Conservation (phyloP, 495 filamentous ascomycete genomes). For the Thermochaetoides thermophila region DNA sequence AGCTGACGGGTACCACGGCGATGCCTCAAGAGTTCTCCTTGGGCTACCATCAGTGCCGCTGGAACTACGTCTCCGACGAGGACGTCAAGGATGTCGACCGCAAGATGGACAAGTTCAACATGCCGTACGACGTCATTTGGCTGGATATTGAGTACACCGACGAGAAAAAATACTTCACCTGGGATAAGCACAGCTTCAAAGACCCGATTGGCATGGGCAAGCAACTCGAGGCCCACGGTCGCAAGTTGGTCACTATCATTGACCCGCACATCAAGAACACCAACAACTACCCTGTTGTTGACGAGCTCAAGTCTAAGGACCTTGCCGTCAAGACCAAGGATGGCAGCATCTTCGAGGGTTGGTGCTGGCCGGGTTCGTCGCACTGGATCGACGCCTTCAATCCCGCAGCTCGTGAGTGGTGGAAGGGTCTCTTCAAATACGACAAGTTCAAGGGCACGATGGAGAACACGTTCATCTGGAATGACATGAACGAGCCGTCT, state of each 20-base stretch:
- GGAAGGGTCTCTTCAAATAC: conserved; percentile 74
- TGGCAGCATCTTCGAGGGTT: conserved; percentile 77
- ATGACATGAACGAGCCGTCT: conserved; percentile 99
- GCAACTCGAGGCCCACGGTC: conserved; percentile 63
- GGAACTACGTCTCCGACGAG: conserved; percentile 96
- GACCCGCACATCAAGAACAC: conserved; percentile 96
- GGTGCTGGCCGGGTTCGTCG: conserved; percentile 96
- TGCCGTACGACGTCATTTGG: conserved; percentile 98
- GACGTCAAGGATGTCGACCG: conserved; percentile 93
- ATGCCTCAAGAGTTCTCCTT: conserved; percentile 85
- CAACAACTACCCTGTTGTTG: conserved; percentile 55
- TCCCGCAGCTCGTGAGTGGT: conserved; percentile 75
- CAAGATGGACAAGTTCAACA: conserved; percentile 86
- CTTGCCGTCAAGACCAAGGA: conserved; percentile 82
- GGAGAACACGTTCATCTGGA: conserved; percentile 87
- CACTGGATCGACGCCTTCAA: conserved; percentile 95
- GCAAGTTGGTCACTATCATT: conserved; percentile 88
- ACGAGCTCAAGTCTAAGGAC: conserved; percentile 70
- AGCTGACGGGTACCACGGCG: conserved; percentile 87
- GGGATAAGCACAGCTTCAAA: conserved; percentile 74
- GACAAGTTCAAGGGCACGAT: conserved; percentile 69
- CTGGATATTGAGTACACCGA: conserved; percentile 95
- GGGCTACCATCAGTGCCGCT: conserved; percentile 92
- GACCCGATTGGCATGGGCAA: conserved; percentile 80
- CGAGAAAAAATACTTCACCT: conserved; percentile 93